Base-by-base conservation (phyloP, 1,139 yeast genomes). In the Lodderomyces margitis region DNA sequence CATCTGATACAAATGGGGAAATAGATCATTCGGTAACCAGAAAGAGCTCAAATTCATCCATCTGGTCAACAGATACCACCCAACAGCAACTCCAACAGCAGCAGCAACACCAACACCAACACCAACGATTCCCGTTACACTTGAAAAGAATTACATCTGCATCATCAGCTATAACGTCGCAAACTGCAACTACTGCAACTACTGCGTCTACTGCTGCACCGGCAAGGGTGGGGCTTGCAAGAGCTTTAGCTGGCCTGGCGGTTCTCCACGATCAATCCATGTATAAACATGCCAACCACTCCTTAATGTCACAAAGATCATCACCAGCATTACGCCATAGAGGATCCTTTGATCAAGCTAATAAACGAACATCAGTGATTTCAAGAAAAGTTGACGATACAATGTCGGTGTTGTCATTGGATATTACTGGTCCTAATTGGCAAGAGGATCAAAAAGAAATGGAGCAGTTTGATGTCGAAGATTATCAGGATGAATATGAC, bases 401-500 rank as follows among this genome's bases (percentile, higher is more conserved):
- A 9, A 43, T 65, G 45, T 66, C 72, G n/a, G 62, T 67, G 23
- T 53, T 67, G 20, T 64, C 74, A 9, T 58, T 69, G 40, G 74
- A 68, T 41, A 61, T 68, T 10, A 57, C 56, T 27, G 58, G 65
- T 38, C 50, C 64, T 36, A 52, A 57, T 33, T 15, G 20, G 21
- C 38, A 37, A 7, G 43, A 32, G 3, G 36, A 35, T 10, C 21
- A 24, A n/a, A 49, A 36, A 45, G 74, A 70, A 39, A 23, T 36
- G 34, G 36, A 36, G 10, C 62, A 68, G 42, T 72, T 71, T 45
- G 61, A 70, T 50, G 66, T 67, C 8, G 63, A 66, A 34, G 70
- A 70, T 45, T 72, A 62, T 53, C 76, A 71, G 52, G 82, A 78
- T 58, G 66, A 67, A 30, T 72, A 72, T 47, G 89, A 83, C 58